Conservation (phyloP, 371 early-diverging fungal genomes). For the Funneliformis caledonium region DNA sequence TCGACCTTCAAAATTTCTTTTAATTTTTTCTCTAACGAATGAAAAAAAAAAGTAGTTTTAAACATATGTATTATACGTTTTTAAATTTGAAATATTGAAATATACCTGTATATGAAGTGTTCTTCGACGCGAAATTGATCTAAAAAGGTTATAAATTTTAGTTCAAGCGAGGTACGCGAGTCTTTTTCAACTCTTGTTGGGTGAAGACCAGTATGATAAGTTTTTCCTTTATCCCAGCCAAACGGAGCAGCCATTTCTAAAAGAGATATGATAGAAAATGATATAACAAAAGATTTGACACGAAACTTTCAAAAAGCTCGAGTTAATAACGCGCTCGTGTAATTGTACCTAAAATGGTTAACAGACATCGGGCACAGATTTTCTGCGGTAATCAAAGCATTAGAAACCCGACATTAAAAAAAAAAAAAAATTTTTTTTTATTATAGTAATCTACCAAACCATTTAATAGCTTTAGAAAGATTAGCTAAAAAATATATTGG, state of each 20-base stretch:
- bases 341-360: no score
- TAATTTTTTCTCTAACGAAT: conserved; percentile 18
- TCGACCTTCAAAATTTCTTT: conserved; percentile 12
- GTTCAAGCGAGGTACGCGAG: conserved; percentile 60
- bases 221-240: conserved; percentile 85
- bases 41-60: neutral
- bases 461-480: no score
- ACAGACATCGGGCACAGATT: no score
- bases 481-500: no score
- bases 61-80: neutral
- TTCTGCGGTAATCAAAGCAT: no score
- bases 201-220: conserved; percentile 56
- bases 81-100: neutral
- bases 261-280: no score
- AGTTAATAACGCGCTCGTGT: no score
- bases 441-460: no score
- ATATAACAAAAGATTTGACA: no score
- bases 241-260: conserved; percentile 53
- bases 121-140: conserved; percentile 79
- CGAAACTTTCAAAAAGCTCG: no score
- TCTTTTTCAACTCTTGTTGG: conserved; percentile 70
- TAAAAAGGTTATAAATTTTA: conserved; percentile 71
- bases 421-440: no score
- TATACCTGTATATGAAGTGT: conserved; percentile 76
- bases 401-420: no score